Conservation (phyloP, 2,329 filamentous ascomycete species). For the Colletotrichum graminicola region DNA sequence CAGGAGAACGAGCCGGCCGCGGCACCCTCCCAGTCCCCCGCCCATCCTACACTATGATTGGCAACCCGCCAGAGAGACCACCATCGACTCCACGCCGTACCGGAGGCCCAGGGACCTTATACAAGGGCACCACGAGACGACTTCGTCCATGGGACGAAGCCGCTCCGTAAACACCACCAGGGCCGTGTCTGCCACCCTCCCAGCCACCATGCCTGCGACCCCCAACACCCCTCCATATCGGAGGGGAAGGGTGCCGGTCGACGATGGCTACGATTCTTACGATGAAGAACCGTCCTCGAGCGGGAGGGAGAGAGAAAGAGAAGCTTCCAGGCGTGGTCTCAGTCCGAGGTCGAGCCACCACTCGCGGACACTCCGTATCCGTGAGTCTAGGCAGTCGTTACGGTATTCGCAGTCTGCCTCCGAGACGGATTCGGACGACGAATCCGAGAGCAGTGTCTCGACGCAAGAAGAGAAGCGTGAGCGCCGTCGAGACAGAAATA, state of each 20-base stretch:
- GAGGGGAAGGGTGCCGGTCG: conserved; percentile 35
- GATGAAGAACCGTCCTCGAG: conserved; percentile 39
- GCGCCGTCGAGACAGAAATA: conserved; percentile 34
- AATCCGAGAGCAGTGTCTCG: conserved; percentile 53
- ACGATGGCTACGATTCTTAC: conserved; percentile 23
- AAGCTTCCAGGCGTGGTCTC: conserved; percentile 46
- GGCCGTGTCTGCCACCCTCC: conserved; percentile 31
- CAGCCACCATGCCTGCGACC: conserved; percentile 37
- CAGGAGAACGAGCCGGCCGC: conserved; percentile 39
- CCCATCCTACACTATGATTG: conserved; percentile 49
- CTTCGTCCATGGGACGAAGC: conserved; percentile 47
- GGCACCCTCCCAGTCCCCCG: conserved; percentile 42
- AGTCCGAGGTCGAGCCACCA: conserved; percentile 54
- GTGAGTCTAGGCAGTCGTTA: conserved; percentile 51
- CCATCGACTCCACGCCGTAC: conserved; percentile 53
- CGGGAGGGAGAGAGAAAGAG: conserved; percentile 46
- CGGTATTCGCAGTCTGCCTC: conserved; percentile 47
- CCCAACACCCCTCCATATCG: conserved; percentile 29
- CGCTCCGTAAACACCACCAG: conserved; percentile 36
- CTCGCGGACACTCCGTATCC: conserved; percentile 49
- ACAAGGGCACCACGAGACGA: conserved; percentile 50
- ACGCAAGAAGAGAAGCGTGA: conserved; percentile 49
- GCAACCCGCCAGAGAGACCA: conserved; percentile 46
- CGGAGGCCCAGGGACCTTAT: conserved; percentile 46
- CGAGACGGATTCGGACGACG: conserved; percentile 54